phyloP scores from a whole-genome alignment of 495 filamentous ascomycete species.

The Talaromyces stipitatus region DNA sequence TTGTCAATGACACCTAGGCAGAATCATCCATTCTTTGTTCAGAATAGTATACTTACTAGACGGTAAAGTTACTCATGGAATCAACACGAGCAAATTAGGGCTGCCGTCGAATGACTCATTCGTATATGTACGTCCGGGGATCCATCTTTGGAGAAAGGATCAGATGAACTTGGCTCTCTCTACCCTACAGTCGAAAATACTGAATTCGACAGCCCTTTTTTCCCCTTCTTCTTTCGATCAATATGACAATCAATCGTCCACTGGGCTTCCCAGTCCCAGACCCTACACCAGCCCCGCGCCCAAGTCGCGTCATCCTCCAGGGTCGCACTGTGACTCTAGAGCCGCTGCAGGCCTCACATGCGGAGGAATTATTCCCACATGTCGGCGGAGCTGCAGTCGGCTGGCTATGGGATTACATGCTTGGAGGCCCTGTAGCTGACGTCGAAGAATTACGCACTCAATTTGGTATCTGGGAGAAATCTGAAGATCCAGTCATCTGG shows the following conservation, averaged over 20 bases:
- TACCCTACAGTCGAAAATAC: too few relatives aligned
- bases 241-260: neutral
- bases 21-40: too few relatives aligned
- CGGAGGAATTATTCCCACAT: constrained; percentile 29
- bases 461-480: constrained; percentile 18
- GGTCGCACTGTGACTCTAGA: constrained; percentile 33
- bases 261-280: constrained; percentile 1
- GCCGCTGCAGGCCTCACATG: constrained; percentile 26
- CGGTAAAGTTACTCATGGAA: too few relatives aligned
- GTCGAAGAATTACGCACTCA: constrained; percentile 20
- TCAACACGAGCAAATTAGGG: too few relatives aligned
- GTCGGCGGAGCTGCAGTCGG: constrained; percentile 25
- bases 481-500: constrained; percentile 31
- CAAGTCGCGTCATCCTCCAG: constrained; percentile 12
- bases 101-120: too few relatives aligned
- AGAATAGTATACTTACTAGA: too few relatives aligned
- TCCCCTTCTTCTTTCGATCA: too few relatives aligned
- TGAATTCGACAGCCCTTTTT: too few relatives aligned
- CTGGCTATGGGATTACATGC: constrained; percentile 42
- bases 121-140: too few relatives aligned
- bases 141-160: too few relatives aligned
- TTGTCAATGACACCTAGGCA: too few relatives aligned
- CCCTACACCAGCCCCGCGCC: neutral
- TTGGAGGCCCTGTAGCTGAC: constrained; percentile 29
- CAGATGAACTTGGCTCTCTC: too few relatives aligned